Evolutionary conservation across 768 basidiomycete genomes (phyloP).

Genomic region (Suillus tomentosus): DNA sequence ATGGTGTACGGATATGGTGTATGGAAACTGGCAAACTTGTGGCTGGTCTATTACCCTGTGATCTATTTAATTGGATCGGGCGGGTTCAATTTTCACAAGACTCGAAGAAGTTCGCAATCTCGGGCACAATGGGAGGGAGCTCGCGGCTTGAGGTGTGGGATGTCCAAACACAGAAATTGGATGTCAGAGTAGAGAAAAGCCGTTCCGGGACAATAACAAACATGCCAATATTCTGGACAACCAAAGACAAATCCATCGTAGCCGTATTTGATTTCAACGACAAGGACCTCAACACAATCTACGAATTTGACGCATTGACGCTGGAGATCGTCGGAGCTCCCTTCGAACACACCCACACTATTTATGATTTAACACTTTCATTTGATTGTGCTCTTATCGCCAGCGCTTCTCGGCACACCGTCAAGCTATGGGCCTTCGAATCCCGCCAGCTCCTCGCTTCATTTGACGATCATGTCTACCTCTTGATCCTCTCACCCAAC

Average conservation of each 20-base stretch:
- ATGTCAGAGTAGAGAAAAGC: background rate
- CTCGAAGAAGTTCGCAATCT: background rate
- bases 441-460: constrained; percentile 2
- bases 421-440: constrained; percentile 3
- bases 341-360: background rate
- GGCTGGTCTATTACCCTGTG: background rate
- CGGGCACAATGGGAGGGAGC: no score
- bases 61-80: background rate
- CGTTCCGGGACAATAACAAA: fast-evolving
- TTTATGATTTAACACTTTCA: background rate
- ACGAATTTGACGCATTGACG: background rate
- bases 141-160: constrained; percentile 1
- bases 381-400: background rate
- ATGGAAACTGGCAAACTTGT: background rate
- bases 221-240: background rate
- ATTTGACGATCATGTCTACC: background rate
- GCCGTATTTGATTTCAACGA: background rate
- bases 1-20: constrained; percentile 3
- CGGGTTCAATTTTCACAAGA: background rate
- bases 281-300: background rate
- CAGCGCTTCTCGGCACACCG: background rate
- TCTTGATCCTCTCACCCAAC: background rate
- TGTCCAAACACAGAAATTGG: background rate
- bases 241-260: background rate
- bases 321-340: background rate